Percentiles rank a stretch among this genome's conserved stretches.
These are phyloP conservation scores for Pharus latifolius DNA, from an alignment of 176 grass and related monocot genomes.

Conservation along the genomic window DNA sequence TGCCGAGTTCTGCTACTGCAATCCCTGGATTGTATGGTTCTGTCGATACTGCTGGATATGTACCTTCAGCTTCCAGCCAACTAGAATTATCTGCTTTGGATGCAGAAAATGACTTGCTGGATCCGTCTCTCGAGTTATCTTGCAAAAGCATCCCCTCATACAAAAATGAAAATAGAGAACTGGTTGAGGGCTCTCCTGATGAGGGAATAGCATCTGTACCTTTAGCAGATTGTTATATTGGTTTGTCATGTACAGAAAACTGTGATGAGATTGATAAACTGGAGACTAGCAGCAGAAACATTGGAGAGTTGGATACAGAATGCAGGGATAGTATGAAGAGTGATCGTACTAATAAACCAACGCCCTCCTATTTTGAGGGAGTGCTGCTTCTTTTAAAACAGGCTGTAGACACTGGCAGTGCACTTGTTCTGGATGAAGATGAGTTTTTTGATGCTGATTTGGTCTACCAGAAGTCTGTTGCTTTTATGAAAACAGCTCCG, in stretches of 20 bases:
- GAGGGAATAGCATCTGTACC: constrained; percentile 7
- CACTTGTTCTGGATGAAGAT: constrained; percentile 41
- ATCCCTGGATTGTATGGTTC: not conserved
- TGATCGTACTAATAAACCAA: not conserved
- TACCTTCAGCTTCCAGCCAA: not conserved
- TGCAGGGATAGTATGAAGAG: not conserved
- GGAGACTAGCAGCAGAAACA: not conserved
- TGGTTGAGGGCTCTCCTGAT: not conserved
- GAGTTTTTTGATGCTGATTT: constrained; percentile 49
- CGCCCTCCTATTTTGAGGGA: constrained; percentile 40
- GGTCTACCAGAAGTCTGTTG: constrained; percentile 55
- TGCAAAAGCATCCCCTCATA: not conserved
- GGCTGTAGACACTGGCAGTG: constrained; percentile 52
- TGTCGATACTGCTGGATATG: not conserved
- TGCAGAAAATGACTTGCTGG: not conserved
- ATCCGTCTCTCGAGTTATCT: constrained; percentile 17
- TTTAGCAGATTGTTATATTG: constrained; percentile 9
- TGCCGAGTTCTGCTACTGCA: not conserved
- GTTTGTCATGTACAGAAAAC: not conserved
- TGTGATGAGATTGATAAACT: constrained; percentile 7
- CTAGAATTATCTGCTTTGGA: constrained; percentile 15
- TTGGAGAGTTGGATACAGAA: constrained; percentile 15
- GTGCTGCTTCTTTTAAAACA: constrained; percentile 54
- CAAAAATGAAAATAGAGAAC: constrained; percentile 7
- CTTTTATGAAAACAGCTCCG: constrained; percentile 51